Percentiles rank a stretch among this genome's conserved stretches.
Conservation (phyloP, 148 eudicot genomes). For the Chenopodium berlandieri region DNA sequence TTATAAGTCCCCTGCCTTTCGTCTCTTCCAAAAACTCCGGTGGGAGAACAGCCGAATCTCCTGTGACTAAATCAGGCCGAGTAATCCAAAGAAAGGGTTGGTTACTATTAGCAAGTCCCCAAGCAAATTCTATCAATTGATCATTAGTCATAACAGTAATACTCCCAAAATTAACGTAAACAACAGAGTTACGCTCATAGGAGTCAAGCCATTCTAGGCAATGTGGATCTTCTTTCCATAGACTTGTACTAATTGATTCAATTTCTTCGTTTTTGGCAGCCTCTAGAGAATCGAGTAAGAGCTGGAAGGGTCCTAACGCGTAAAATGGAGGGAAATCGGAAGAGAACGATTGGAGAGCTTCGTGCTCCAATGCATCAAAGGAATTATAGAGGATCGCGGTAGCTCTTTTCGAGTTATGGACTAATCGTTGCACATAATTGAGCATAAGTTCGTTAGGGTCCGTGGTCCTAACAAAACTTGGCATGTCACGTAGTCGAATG, state of each 20-base stretch:
- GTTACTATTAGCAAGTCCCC: constrained; percentile 37
- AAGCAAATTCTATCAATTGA: constrained; percentile 35
- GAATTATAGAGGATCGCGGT: constrained; percentile 43
- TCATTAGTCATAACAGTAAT: constrained; percentile 31
- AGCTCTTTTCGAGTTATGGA: constrained; percentile 24
- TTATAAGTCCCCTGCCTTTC: constrained; percentile 11
- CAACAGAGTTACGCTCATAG: constrained; percentile 15
- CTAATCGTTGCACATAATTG: background rate
- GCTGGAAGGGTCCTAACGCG: constrained; percentile 46
- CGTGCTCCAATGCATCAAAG: constrained; percentile 37
- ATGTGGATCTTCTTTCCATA: constrained; percentile 43
- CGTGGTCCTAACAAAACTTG: constrained; percentile 45
- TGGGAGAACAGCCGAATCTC: constrained; percentile 30
- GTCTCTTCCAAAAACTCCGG: constrained; percentile 28
- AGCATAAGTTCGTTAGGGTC: constrained; percentile 41
- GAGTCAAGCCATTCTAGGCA: constrained; percentile 35
- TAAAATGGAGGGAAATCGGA: constrained; percentile 33
- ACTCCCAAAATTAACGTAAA: constrained; percentile 35
- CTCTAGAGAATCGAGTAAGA: constrained; percentile 22
- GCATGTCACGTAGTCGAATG: constrained; percentile 40
- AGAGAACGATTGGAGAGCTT: constrained; percentile 24
- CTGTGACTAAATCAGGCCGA: constrained; percentile 27
- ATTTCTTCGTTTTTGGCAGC: constrained; percentile 8
- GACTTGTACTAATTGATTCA: constrained; percentile 30
- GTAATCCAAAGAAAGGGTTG: constrained; percentile 34